Evolutionary conservation across 805 yeast species (phyloP).

Genomic region (Pichia scutulata): DNA sequence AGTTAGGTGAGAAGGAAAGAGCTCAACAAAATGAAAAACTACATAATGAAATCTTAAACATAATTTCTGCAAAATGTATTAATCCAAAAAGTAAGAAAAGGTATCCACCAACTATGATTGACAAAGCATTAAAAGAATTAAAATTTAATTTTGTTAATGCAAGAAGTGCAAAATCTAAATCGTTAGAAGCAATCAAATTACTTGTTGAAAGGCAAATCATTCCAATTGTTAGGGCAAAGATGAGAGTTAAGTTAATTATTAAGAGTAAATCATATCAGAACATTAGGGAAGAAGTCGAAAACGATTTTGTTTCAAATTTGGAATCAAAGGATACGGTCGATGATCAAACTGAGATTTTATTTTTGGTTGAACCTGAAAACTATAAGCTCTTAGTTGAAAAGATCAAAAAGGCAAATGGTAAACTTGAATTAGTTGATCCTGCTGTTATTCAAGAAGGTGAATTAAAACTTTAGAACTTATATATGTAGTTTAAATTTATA

Average conservation of each 20-base stretch:
- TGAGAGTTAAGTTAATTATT: conserved; percentile 70
- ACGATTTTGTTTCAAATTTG: conserved; percentile 9
- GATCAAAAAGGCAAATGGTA: conserved; percentile 35
- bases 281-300: conserved; percentile 21
- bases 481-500: background rate
- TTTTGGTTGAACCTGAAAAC: conserved; percentile 19
- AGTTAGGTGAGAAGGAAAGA: conserved; percentile 89
- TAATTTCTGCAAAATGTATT: conserved; percentile 83
- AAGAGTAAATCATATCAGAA: conserved; percentile 44
- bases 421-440: conserved; percentile 35
- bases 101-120: conserved; percentile 91
- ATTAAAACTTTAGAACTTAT: background rate
- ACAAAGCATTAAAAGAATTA: conserved; percentile 69
- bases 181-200: conserved; percentile 80
- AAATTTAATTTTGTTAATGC: conserved; percentile 69
- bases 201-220: conserved; percentile 73
- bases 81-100: conserved; percentile 86
- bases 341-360: conserved; percentile 11
- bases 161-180: conserved; percentile 66
- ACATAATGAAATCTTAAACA: conserved; percentile 67
- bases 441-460: conserved; percentile 22
- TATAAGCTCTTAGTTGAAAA: conserved; percentile 32
- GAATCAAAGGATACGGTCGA: conserved; percentile 10
- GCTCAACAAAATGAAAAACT: conserved; percentile 51
- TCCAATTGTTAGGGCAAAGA: conserved; percentile 90